phyloP scores from a whole-genome alignment of 2,329 filamentous ascomycete genomes.

The Sclerotinia minor region DNA sequence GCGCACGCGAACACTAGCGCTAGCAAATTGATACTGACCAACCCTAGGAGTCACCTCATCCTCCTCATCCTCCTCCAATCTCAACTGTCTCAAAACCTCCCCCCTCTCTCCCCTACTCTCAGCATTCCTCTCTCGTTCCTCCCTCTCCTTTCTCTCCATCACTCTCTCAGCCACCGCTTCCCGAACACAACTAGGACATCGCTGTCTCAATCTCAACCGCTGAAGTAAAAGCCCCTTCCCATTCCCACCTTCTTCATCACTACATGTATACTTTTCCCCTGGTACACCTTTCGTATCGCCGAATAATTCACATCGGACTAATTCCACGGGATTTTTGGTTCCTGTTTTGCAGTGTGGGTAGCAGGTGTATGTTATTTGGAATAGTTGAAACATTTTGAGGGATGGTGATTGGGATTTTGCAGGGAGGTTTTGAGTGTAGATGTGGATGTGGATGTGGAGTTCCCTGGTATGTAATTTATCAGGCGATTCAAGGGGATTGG shows the following conservation, averaged over 20 bases:
- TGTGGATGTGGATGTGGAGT: background rate
- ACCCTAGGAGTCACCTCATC: background rate
- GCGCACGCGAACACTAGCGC: background rate
- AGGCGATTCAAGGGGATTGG: no score
- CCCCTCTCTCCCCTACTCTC: slow-evolving; percentile 1
- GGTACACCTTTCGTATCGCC: background rate
- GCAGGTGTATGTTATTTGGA: background rate
- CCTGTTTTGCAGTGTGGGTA: background rate
- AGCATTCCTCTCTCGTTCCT: background rate
- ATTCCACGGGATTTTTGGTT: background rate
- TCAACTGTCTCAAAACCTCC: background rate
- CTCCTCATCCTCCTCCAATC: slow-evolving; percentile 12
- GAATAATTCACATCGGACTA: background rate
- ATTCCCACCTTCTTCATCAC: background rate
- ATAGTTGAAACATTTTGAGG: background rate
- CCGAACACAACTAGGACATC: background rate
- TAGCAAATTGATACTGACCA: background rate
- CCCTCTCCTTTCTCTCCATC: background rate
- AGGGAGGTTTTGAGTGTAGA: no score
- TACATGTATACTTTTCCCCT: background rate
- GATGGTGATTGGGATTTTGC: background rate
- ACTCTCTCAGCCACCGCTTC: background rate
- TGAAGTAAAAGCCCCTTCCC: background rate
- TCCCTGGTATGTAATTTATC: background rate
- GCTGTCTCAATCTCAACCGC: background rate